Evolutionary conservation across 148 eudicot genomes (phyloP).

Genomic region (Dianthus caryophyllus): DNA sequence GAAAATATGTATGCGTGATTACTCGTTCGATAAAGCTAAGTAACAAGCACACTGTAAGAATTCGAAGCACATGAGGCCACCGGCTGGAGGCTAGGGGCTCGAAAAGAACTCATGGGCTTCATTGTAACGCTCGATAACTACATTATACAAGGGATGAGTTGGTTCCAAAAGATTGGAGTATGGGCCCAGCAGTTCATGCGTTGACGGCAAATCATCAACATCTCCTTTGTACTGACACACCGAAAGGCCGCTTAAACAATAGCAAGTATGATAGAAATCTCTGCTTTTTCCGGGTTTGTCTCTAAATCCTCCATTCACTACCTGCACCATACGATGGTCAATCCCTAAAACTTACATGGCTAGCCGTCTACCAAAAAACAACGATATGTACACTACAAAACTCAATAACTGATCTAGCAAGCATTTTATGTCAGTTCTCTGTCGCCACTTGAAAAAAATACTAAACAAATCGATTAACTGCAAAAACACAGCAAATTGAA

Average conservation of each 20-base stretch:
- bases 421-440: background rate
- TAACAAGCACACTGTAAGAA: too few relatives aligned
- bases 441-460: background rate
- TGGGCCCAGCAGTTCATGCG: conserved; percentile 50
- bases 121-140: conserved; percentile 53
- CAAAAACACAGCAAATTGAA: too few relatives aligned
- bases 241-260: conserved; percentile 78
- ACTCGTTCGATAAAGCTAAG: too few relatives aligned
- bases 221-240: conserved; percentile 55
- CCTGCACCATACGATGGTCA: conserved; percentile 36
- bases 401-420: background rate
- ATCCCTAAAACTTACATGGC: background rate
- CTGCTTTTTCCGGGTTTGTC: conserved; percentile 88
- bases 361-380: background rate
- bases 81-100: conserved; percentile 11
- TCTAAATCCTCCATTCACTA: conserved; percentile 67
- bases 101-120: conserved; percentile 58
- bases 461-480: background rate
- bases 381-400: background rate
- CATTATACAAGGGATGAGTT: conserved; percentile 67
- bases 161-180: conserved; percentile 63
- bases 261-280: conserved; percentile 86
- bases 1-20: background rate
- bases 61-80: background rate
- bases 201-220: conserved; percentile 45